Percentiles rank a stretch among this genome's conserved stretches.
Conservation (phyloP, 1,139 yeast species). For the Saccharomyces hybrid region DNA sequence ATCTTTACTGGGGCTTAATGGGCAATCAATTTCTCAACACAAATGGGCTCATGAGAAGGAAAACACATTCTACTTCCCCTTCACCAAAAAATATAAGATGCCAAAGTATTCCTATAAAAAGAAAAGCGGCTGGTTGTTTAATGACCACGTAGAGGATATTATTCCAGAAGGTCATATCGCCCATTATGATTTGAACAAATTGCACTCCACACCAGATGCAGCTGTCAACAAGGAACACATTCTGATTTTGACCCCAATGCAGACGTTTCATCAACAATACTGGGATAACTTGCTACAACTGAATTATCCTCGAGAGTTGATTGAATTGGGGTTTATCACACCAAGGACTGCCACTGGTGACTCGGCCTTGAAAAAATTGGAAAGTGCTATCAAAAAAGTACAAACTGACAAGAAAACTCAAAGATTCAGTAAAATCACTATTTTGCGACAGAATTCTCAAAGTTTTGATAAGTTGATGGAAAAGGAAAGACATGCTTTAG, state of each 20-base stretch:
- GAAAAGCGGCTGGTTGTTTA: constrained; percentile 41
- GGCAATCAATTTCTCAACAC: constrained; percentile 20
- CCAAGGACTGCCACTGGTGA: constrained; percentile 82
- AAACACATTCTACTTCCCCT: constrained; percentile 31
- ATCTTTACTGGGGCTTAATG: constrained; percentile 22
- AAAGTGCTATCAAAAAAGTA: constrained; percentile 61
- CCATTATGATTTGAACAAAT: constrained; percentile 73
- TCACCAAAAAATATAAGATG: constrained; percentile 29
- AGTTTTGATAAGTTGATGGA: constrained; percentile 63
- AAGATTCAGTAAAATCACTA: constrained; percentile 72
- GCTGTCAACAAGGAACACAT: constrained; percentile 72
- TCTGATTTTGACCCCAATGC: constrained; percentile 80
- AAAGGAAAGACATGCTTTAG: constrained; percentile 69
- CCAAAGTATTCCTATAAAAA: constrained; percentile 45
- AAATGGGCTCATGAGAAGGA: constrained; percentile 33
- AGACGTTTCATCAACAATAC: constrained; percentile 73
- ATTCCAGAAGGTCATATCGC: constrained; percentile 72
- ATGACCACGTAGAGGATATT: constrained; percentile 39
- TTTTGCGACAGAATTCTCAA: constrained; percentile 83
- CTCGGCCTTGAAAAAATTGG: constrained; percentile 59
- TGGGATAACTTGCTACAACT: constrained; percentile 76
- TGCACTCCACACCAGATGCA: constrained; percentile 64
- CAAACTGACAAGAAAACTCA: constrained; percentile 52
- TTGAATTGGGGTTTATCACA: constrained; percentile 84
- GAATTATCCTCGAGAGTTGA: constrained; percentile 73